phyloP scores from a whole-genome alignment of 352 stramenopile genomes.

The Phytophthora megakarya region DNA sequence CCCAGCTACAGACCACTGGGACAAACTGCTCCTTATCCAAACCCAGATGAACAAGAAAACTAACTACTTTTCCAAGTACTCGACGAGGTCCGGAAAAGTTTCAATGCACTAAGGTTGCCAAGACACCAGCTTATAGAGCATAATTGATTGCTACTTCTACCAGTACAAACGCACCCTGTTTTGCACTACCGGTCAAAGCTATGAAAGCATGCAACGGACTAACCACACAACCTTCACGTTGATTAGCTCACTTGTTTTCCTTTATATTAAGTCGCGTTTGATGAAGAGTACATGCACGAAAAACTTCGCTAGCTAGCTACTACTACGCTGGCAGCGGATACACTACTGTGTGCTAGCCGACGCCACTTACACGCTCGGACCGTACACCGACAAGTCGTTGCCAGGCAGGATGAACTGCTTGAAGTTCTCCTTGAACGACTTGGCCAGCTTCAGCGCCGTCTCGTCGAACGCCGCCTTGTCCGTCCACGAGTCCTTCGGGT shows the following conservation, averaged over 20 bases:
- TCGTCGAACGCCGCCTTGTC: constrained; percentile 84
- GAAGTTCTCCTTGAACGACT: constrained; percentile 85
- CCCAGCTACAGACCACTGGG: constrained; percentile 36
- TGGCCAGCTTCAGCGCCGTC: constrained; percentile 75
- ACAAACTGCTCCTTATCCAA: constrained; percentile 2
- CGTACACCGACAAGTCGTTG: constrained; percentile 75
- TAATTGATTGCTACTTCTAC: too few species aligned
- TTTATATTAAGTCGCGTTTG: constrained; percentile 17
- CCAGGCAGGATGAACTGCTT: constrained; percentile 82
- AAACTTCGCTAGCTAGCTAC: constrained; percentile 11
- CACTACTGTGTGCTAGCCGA: neutral
- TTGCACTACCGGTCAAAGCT: too few species aligned
- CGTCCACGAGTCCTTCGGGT: constrained; percentile 74
- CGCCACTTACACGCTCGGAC: constrained; percentile 49
- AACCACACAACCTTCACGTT: too few species aligned
- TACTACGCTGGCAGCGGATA: neutral
- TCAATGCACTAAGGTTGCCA: too few species aligned
- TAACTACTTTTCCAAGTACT: neutral
- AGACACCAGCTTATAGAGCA: too few species aligned
- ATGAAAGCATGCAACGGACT: too few species aligned
- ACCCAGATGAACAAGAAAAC: neutral
- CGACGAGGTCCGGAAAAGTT: too few species aligned
- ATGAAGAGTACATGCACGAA: constrained; percentile 28
- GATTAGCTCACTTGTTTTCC: constrained; percentile 2
- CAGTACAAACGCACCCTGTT: too few species aligned